Percentiles rank a stretch among this genome's conserved stretches.
Evolutionary conservation across 371 early-diverging fungal genomes (phyloP).

Genomic region (Actinomortierella wolfii): DNA sequence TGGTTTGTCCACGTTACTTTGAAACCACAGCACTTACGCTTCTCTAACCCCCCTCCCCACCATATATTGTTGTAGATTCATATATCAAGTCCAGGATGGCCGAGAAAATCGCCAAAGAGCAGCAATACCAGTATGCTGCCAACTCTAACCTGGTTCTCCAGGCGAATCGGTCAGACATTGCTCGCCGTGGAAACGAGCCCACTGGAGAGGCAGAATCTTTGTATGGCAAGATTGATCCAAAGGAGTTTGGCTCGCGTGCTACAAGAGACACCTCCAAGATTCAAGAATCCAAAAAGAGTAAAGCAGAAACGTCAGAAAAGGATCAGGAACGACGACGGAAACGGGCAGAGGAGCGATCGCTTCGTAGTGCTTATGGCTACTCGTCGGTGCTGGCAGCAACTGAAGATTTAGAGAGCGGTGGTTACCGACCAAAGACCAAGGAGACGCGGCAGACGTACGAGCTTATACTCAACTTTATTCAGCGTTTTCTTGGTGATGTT

Average conservation of each 20-base stretch:
- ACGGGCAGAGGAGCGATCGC: slow-evolving; percentile 60
- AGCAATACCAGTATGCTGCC: slow-evolving; percentile 90
- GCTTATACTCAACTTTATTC: slow-evolving; percentile 82
- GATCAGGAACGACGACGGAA: slow-evolving; percentile 54
- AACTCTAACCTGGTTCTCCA: slow-evolving; percentile 94
- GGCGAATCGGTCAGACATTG: slow-evolving; percentile 80
- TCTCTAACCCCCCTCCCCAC: no score
- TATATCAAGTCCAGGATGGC: slow-evolving; percentile 56
- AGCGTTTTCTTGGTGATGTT: slow-evolving; percentile 85
- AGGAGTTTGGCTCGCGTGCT: slow-evolving; percentile 87
- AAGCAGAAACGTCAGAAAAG: slow-evolving; percentile 55
- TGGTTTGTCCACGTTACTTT: no score
- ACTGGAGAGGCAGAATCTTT: slow-evolving; percentile 95
- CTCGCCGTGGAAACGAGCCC: slow-evolving; percentile 91
- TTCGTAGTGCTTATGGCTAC: slow-evolving; percentile 77
- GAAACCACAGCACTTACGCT: no score
- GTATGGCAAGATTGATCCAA: slow-evolving; percentile 83
- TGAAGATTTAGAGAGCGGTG: slow-evolving; percentile 85
- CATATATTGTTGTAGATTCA: no score
- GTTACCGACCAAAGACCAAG: slow-evolving; percentile 90
- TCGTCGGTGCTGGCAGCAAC: slow-evolving; percentile 88
- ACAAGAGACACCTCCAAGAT: slow-evolving; percentile 69
- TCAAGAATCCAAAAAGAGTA: slow-evolving; percentile 70
- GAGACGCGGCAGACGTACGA: slow-evolving; percentile 95
- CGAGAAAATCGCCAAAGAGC: slow-evolving; percentile 74